Base-by-base conservation (phyloP, 1,284 basidiomycete genomes). In the Rhizoctonia solani region DNA sequence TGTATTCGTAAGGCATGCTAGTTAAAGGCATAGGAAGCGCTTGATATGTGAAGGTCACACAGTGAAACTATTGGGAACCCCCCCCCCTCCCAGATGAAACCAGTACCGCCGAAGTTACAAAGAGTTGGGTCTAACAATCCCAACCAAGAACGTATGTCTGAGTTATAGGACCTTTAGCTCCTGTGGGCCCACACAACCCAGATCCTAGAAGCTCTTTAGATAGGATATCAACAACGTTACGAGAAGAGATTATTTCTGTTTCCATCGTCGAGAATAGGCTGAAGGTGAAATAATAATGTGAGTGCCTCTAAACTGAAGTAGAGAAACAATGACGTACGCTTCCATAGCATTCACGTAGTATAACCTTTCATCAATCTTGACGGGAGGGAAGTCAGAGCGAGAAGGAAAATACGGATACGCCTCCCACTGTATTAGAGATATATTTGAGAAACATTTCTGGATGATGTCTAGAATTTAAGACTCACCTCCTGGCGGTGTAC, bases 311-410 rank as follows among this genome's bases (percentile, higher is more conserved):
- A 1, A 9, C 34, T 53, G 11, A 13, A 23, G 55, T 16, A 41
- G 54, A 27, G 71, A n/a, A 42, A 61, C 27, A 66, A 49, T 19
- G 47, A 84, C 85, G 76, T 78, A 88, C 81, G 88, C 87, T 78
- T 98, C 94, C 73, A 96, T 89, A 0, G 92, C 85, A 71, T 95
- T 95, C 50, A 95, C 86, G 74, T 96, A 96, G 80, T 90, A 95
- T 63, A 98, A 79, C 2, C 89, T 88, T 54, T 83, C 79, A 67
- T 87, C 87, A 3, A 94, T 82, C 75, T 87, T 86, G 63, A 95
- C 81, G 0, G 90, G 88, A 21, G 93, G 87, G 78, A 91, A 95
- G 9, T 75, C 73, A 1, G 78, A 75, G 1, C 85, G 88, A 0
- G 92, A 90, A 1, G 83, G 82, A 14, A 94, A 81, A 39, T 84